These are phyloP conservation scores for Coniferiporia weirii DNA, from an alignment of 1,284 basidiomycete genomes.

Conservation along the genomic window DNA sequence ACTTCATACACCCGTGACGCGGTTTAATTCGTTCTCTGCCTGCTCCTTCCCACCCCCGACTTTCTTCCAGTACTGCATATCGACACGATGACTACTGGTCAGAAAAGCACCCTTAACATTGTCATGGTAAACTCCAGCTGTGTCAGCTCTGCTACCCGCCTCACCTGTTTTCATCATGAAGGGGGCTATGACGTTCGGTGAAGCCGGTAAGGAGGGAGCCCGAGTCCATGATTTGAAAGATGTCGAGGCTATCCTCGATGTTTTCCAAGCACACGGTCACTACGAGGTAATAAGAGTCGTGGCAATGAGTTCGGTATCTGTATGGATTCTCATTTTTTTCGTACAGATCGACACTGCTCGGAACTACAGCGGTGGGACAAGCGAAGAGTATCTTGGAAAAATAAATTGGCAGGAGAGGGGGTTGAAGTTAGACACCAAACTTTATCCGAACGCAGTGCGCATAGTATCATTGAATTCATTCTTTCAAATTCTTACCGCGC, in stretches of 20 bases:
- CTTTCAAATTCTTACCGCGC: not conserved
- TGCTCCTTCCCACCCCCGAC: not conserved
- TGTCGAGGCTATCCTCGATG: slow-evolving; percentile 48
- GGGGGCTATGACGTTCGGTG: slow-evolving; percentile 38
- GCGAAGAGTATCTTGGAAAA: slow-evolving; percentile 40
- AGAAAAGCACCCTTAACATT: slow-evolving; percentile 12
- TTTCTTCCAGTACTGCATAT: not conserved
- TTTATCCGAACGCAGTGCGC: slow-evolving; percentile 16
- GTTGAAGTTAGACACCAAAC: slow-evolving; percentile 26
- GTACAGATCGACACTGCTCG: slow-evolving; percentile 50
- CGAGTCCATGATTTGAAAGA: slow-evolving; percentile 48
- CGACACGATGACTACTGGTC: not conserved
- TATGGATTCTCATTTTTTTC: not conserved
- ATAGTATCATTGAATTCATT: not conserved
- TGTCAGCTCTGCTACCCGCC: not conserved
- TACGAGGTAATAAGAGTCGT: slow-evolving; percentile 30
- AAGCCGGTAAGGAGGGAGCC: slow-evolving; percentile 37
- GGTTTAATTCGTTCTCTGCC: not conserved
- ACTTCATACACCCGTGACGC: not conserved
- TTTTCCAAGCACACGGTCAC: slow-evolving; percentile 55
- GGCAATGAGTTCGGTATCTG: no score
- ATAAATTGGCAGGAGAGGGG: slow-evolving; percentile 22
- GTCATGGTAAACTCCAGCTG: slow-evolving; percentile 3
- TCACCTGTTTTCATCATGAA: slow-evolving; percentile 9
- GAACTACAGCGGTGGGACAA: slow-evolving; percentile 43